A percentile compares a stretch with the other conserved stretches of the same genome.
Conservation (phyloP, 257 asterid genomes). For the Asclepias syriaca region DNA sequence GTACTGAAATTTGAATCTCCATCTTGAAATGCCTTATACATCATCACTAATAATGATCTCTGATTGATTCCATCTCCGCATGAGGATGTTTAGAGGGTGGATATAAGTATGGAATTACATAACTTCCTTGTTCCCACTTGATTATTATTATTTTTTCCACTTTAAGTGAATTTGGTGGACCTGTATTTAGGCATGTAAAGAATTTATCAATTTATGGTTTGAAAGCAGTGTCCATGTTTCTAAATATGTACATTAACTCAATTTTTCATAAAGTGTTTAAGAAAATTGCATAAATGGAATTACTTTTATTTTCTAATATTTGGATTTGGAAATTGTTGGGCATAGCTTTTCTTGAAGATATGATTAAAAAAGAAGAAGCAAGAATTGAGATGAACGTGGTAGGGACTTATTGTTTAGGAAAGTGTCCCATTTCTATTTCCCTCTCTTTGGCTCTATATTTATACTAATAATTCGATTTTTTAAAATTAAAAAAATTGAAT, state of each 20-base stretch:
- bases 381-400: conserved; percentile 6
- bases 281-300: too few species aligned
- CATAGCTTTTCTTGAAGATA: background rate
- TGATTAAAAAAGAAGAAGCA: conserved; percentile 5
- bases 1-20: too few species aligned
- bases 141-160: conserved; percentile 23
- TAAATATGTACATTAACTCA: too few species aligned
- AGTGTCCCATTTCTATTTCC: background rate
- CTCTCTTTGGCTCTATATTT: background rate
- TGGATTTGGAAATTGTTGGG: background rate
- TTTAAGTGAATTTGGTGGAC: too few species aligned
- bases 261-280: too few species aligned
- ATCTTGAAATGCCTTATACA: conserved; percentile 24
- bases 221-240: too few species aligned
- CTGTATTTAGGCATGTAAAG: too few species aligned
- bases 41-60: conserved; percentile 40
- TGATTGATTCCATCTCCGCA: conserved; percentile 55
- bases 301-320: background rate
- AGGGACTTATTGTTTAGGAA: background rate
- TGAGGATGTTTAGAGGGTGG: conserved; percentile 40
- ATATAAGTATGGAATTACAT: conserved; percentile 35
- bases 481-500: too few species aligned
- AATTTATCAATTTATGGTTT: too few species aligned
- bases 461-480: too few species aligned
- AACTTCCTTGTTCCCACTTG: conserved; percentile 42